Evolutionary conservation across 495 filamentous ascomycete genomes (phyloP).

Genomic region (Geoglossum glabrum): DNA sequence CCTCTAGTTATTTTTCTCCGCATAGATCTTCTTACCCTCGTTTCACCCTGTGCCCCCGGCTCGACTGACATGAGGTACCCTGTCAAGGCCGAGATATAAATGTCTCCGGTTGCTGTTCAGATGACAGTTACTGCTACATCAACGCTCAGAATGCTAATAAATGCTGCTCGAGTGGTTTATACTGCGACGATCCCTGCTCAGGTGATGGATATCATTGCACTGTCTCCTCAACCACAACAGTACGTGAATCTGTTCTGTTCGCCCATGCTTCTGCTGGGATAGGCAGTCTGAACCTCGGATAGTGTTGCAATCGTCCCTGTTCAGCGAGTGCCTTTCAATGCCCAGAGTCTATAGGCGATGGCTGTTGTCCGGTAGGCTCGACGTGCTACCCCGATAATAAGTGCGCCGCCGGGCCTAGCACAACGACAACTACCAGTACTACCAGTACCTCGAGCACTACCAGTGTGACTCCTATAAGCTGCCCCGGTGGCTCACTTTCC

Average conservation of each 20-base stretch:
- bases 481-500: not conserved
- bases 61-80: not conserved
- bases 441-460: not conserved
- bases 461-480: not conserved
- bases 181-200: conserved; percentile 1
- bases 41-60: not conserved
- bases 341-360: conserved; percentile 1
- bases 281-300: not conserved
- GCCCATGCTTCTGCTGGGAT: not conserved
- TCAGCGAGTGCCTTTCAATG: conserved; percentile 1
- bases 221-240: conserved; percentile 3
- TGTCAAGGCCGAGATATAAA: conserved; percentile 2
- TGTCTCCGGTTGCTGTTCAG: conserved; percentile 1
- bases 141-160: not conserved
- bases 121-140: conserved; percentile 6
- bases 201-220: not conserved
- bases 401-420: not conserved
- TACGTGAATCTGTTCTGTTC: not conserved
- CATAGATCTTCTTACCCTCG: not conserved
- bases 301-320: conserved; percentile 4
- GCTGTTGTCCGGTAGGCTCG: conserved; percentile 3
- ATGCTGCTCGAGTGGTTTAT: not conserved
- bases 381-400: not conserved
- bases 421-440: not conserved
- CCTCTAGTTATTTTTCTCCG: not conserved